These are phyloP conservation scores for Paecilomyces sp. DNA, from an alignment of 2,329 filamentous ascomycete genomes.

Conservation along the genomic window DNA sequence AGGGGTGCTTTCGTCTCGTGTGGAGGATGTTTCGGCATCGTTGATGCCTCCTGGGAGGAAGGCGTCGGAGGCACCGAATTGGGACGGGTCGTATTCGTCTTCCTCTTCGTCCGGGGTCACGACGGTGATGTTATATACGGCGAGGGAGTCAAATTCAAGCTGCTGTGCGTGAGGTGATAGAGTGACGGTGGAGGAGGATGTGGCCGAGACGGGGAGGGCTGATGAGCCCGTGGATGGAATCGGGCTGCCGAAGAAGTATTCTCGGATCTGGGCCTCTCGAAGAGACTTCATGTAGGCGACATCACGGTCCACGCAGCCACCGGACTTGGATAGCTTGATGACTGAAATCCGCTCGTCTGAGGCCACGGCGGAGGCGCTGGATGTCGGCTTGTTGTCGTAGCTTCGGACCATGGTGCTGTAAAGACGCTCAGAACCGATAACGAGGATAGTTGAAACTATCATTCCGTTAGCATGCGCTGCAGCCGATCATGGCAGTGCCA, in stretches of 20 bases:
- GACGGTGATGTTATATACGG: conserved; percentile 64
- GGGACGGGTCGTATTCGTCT: conserved; percentile 36
- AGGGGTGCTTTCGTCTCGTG: conserved; percentile 11
- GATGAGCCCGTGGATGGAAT: conserved; percentile 31
- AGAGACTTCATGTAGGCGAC: conserved; percentile 64
- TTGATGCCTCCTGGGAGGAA: conserved; percentile 27
- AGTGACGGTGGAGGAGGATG: conserved; percentile 48
- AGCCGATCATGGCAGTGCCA: neutral
- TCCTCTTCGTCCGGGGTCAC: conserved; percentile 47
- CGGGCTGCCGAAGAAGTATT: conserved; percentile 86
- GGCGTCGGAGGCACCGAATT: conserved; percentile 22
- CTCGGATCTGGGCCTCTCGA: conserved; percentile 70
- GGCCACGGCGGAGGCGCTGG: conserved; percentile 35
- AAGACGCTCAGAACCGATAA: conserved; percentile 71
- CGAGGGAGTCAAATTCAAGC: conserved; percentile 67
- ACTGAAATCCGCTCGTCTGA: conserved; percentile 65
- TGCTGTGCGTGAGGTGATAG: conserved; percentile 84
- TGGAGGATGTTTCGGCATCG: conserved; percentile 13
- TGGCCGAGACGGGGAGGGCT: conserved; percentile 25
- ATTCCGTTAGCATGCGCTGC: conserved; percentile 10
- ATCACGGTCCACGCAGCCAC: conserved; percentile 73
- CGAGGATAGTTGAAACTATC: conserved; percentile 68
- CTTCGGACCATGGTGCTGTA: conserved; percentile 66
- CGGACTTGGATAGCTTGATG: conserved; percentile 73
- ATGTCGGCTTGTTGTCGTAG: conserved; percentile 50